Evolutionary conservation across 495 filamentous ascomycete species (phyloP), one percentile per base, ranked within the genome.

Genomic region (Aspergillus conjunctus): DNA sequence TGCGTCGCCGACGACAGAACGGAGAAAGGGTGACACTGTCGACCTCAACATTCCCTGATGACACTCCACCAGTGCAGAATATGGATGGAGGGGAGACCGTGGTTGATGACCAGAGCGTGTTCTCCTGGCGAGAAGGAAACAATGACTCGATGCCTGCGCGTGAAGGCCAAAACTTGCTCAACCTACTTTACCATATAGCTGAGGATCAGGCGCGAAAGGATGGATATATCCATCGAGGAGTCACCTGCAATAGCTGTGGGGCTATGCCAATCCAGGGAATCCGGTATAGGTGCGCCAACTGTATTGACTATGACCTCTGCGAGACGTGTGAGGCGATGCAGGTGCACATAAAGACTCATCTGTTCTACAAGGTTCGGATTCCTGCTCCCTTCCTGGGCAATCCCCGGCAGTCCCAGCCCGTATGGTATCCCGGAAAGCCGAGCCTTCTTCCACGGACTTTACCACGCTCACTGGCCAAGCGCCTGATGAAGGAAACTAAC

Each of bases 191-290:
- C 68, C 83, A 88, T 39, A 90, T 92, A n/a, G 90, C 89, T 0
- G 89, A 91, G 67, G 89, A 96, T 61, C 89, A 92, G 58, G 87
- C 91, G 4, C 81, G 84, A 50, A 81, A 88, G 51, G 92, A 95
- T 69, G 91, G 91, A 15, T 96, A 93, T 68, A 89, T 96, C 30
- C 94, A 99, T 69, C 88, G 94, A 3, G 92, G 95, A n/a, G 91
- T 95, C 53, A 87, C 84, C 33, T 99, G 94, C 73, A 95, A 97
- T 72, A 86, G 84, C 58, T 98, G 94, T 65, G 87, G 87, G 34
- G 82, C 86, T 57, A 83, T 89, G 58, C 94, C 94, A 8, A 97
- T 98, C 46, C 88, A 91, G 46, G 94, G 94, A 1, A 91, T 94
- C 59, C 82, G 93, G 68, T 96, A 96, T 73, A 86, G 91, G 58